A percentile compares a stretch with the other conserved stretches of the same genome.
These are phyloP conservation scores for Phaseolus lunatus DNA, from an alignment of 306 rosid species.

Conservation along the genomic window DNA sequence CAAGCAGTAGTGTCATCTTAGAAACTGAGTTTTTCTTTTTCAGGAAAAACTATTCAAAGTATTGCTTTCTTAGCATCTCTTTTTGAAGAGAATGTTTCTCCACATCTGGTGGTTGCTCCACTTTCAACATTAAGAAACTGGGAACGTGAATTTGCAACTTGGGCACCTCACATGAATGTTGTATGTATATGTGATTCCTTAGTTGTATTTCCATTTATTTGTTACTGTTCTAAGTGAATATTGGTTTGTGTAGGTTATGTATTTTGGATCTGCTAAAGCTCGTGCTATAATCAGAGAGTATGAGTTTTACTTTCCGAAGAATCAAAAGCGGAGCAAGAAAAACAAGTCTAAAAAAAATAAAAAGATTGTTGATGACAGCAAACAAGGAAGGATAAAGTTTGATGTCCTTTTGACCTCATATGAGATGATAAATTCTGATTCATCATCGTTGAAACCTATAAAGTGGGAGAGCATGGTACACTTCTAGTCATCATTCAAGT, in stretches of 20 bases:
- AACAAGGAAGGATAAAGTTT: conserved; percentile 93
- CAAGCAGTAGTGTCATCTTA: conserved; percentile 28
- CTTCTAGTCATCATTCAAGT: conserved; percentile 28
- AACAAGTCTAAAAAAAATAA: conserved; percentile 87
- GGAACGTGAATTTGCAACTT: conserved; percentile 97
- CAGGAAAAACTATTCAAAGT: conserved; percentile 98
- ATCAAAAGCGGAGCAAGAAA: conserved; percentile 78
- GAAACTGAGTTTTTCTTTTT: conserved; percentile 45
- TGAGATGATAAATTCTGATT: conserved; percentile 91
- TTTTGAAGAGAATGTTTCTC: conserved; percentile 66
- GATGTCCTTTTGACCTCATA: conserved; percentile 96
- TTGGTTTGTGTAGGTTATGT: conserved; percentile 78
- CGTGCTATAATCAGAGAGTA: conserved; percentile 83
- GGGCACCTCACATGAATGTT: conserved; percentile 99
- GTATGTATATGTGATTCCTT: conserved; percentile 60
- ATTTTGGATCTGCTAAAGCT: conserved; percentile 88
- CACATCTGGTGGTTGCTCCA: conserved; percentile 98
- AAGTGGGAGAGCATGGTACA: conserved; percentile 94
- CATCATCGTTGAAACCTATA: conserved; percentile 73
- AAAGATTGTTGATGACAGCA: conserved; percentile 65
- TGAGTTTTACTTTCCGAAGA: conserved; percentile 89
- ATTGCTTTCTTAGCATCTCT: conserved; percentile 96
- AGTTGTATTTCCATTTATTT: conserved; percentile 37
- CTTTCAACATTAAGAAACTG: conserved; percentile 93
- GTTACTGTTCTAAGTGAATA: conserved; percentile 48